Percentiles rank a stretch among this genome's conserved stretches.
Evolutionary conservation across 108 stramenopile species (phyloP).

Genomic region (Craspedostauros australis): DNA sequence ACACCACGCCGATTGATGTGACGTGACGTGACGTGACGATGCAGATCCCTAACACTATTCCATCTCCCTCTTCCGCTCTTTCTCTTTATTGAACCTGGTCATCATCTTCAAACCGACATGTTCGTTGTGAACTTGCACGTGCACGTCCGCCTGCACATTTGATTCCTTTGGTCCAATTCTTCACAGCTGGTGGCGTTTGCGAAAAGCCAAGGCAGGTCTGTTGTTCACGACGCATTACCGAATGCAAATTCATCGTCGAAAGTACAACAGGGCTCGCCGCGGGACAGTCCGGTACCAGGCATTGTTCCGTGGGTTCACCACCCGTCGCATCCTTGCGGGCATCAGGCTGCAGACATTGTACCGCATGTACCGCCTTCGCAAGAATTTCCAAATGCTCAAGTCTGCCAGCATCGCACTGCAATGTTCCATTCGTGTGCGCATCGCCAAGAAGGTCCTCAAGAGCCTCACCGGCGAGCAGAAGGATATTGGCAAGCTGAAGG

Average conservation of each 20-base stretch:
- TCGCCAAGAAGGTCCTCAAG: slow-evolving; percentile 50
- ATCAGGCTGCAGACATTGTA: slow-evolving; percentile 58
- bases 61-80: not conserved
- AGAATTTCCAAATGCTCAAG: slow-evolving; percentile 43
- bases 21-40: too few relatives aligned
- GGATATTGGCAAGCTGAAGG: slow-evolving; percentile 81
- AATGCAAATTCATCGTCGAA: slow-evolving; percentile 56
- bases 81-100: not conserved
- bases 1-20: too few relatives aligned
- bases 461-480: slow-evolving; percentile 76
- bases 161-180: not conserved
- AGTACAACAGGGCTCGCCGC: slow-evolving; percentile 37
- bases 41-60: too few relatives aligned
- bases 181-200: slow-evolving; percentile 69
- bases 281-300: slow-evolving; percentile 70
- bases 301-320: slow-evolving; percentile 55
- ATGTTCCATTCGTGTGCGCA: slow-evolving; percentile 48
- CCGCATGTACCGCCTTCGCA: slow-evolving; percentile 32
- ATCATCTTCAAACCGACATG: slow-evolving; percentile 2
- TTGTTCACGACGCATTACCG: slow-evolving; percentile 79
- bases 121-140: too few relatives aligned
- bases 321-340: slow-evolving; percentile 48
- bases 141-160: not conserved
- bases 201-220: slow-evolving; percentile 66
- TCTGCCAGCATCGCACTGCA: slow-evolving; percentile 73